These are phyloP conservation scores for Tulasnella sp. DNA, from an alignment of 768 basidiomycete genomes.

Conservation along the genomic window DNA sequence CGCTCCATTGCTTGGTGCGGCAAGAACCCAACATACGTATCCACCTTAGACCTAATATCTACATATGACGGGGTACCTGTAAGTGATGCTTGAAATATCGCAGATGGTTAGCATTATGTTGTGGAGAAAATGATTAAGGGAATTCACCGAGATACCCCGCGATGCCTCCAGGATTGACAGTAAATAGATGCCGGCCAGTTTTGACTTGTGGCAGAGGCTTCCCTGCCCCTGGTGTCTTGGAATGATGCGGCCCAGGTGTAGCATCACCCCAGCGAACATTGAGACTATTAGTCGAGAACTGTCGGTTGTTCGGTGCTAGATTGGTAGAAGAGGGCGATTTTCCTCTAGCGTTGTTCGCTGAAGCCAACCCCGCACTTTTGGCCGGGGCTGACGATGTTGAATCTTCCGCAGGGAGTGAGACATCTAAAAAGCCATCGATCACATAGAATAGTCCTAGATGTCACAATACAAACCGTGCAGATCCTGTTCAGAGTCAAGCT, in stretches of 20 bases:
- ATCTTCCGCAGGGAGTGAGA: slow-evolving; percentile 53
- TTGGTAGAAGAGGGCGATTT: not conserved
- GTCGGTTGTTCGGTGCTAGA: not conserved
- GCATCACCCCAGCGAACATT: not conserved
- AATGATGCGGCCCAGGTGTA: not conserved
- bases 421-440: slow-evolving; percentile 92
- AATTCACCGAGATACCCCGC: slow-evolving; percentile 82
- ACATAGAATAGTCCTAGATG: slow-evolving; percentile 74
- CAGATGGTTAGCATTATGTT: not conserved
- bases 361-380: not conserved
- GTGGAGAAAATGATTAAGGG: not conserved
- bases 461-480: not conserved
- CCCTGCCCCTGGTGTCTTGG: slow-evolving; percentile 21
- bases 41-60: slow-evolving; percentile 93
- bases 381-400: not conserved
- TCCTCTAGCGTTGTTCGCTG: not conserved
- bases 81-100: slow-evolving; percentile 56
- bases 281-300: not conserved
- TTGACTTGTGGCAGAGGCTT: slow-evolving; percentile 29
- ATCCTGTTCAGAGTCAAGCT: not conserved
- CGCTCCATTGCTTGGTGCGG: slow-evolving; percentile 81
- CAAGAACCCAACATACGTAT: slow-evolving; percentile 94
- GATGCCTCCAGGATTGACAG: slow-evolving; percentile 93
- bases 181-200: slow-evolving; percentile 68
- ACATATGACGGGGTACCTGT: slow-evolving; percentile 91